phyloP scores from a whole-genome alignment of 108 stramenopile species.

The Cyclostephanos invisitatus region DNA sequence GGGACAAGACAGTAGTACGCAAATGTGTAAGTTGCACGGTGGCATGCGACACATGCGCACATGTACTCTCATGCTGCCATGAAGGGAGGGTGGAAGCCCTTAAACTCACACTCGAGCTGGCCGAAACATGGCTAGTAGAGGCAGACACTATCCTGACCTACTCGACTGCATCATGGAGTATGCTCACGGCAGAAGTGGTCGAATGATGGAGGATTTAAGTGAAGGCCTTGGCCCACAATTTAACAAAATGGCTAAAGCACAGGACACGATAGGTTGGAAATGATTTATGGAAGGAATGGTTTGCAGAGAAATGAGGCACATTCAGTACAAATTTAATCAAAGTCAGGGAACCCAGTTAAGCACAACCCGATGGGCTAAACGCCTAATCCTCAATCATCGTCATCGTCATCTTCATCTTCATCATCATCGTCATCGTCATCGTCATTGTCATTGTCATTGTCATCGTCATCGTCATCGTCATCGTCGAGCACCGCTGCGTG shows the following conservation, averaged over 20 bases:
- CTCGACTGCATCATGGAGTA: neutral
- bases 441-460: no score
- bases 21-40: conserved; percentile 6
- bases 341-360: neutral
- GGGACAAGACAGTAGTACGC: neutral
- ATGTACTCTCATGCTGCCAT: neutral
- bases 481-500: no score
- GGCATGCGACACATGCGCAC: conserved; percentile 1
- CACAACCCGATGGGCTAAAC: neutral
- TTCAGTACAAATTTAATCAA: neutral
- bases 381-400: neutral
- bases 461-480: no score
- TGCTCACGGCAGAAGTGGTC: neutral
- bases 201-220: neutral
- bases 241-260: neutral
- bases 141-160: neutral
- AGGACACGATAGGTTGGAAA: conserved; percentile 23
- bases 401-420: no score
- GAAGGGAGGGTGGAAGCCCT: conserved; percentile 1
- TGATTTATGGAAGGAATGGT: conserved; percentile 29
- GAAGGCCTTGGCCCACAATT: neutral
- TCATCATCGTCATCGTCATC: no score
- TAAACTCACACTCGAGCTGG: neutral
- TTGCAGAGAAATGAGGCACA: neutral
- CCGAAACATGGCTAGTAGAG: neutral